A percentile compares a stretch with the other conserved stretches of the same genome.
Conservation (phyloP, 2,329 filamentous ascomycete species). For the Curvularia sp. region DNA sequence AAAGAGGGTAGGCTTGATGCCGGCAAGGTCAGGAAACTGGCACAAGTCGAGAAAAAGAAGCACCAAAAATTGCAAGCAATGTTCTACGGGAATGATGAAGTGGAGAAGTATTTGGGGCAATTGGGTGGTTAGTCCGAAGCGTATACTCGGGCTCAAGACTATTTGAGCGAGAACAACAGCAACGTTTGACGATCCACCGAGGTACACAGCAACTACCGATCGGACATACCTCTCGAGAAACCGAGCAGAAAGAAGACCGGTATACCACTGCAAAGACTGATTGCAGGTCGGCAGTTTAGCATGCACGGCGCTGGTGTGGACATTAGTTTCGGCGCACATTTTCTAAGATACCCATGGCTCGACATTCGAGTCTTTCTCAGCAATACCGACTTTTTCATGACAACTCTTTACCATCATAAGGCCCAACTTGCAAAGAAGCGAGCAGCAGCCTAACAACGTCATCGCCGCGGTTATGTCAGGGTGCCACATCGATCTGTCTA, state of each 20-base stretch:
- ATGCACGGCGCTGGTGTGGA: slow-evolving; percentile 5
- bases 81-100: slow-evolving; percentile 77
- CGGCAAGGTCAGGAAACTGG: slow-evolving; percentile 70
- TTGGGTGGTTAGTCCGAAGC: slow-evolving; percentile 14
- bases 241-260: neutral
- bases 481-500: neutral
- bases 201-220: neutral
- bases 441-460: neutral
- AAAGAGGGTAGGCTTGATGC: slow-evolving; percentile 63
- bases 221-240: neutral
- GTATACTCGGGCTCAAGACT: neutral
- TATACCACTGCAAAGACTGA: neutral
- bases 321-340: slow-evolving; percentile 3
- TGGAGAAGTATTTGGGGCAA: slow-evolving; percentile 73
- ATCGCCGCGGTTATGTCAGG: neutral
- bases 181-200: neutral
- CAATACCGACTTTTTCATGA: neutral
- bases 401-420: neutral
- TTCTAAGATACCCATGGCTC: slow-evolving; percentile 12
- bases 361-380: slow-evolving; percentile 3
- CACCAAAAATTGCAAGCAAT: slow-evolving; percentile 70
- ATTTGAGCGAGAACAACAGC: neutral
- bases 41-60: slow-evolving; percentile 67
- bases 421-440: neutral
- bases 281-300: neutral